Evolutionary conservation across 2,329 filamentous ascomycete species (phyloP), one percentile per base, ranked within the genome.

Genomic region (Ciborinia camelliae): DNA sequence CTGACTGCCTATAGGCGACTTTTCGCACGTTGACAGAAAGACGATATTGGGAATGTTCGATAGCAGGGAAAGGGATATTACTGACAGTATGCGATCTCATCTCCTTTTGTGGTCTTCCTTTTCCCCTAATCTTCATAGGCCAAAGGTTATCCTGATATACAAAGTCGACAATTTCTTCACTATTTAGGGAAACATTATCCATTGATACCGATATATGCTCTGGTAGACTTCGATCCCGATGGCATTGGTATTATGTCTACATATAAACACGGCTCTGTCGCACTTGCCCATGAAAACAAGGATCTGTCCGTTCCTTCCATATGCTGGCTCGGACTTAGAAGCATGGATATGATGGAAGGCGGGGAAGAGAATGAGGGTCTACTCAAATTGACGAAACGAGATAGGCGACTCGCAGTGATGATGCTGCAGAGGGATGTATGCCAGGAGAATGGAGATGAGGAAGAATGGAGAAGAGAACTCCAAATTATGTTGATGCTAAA

Each of bases 131-230:
- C 2, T 32, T 32, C 20, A 4, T 62, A 92, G 88, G 91, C 86
- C 0, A 95, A 93, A 79, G 91, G 91, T 2, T 95, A 92, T 72
- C 90, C 91, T 0, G 91, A 95, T 70, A 78, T 94, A 55, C 81
- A 83, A 1, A 92, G 90, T 0, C 81, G 89, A 9, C 81, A 81
- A 20, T 87, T 94, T 62, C 77, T 94, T 1, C 80, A 81, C 50
- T 74, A 79, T 15, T 63, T 92, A 1, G 80, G 83, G 45, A 74
- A 70, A 0, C 75, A 74, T 10, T 78, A 77, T 26, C 82, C 84
- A 0, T 73, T 75, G 0, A 75, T 89, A 28, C 83, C 85, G 2
- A 83, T 91, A 8, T 81, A 85, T 61, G 84, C 81, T 0, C 78
- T 95, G 0, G 82, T 90, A 1, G 91, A 96, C 71, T 90, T 85